Base-by-base conservation (phyloP, 441 rosid species). In the Pelargonium australe region DNA sequence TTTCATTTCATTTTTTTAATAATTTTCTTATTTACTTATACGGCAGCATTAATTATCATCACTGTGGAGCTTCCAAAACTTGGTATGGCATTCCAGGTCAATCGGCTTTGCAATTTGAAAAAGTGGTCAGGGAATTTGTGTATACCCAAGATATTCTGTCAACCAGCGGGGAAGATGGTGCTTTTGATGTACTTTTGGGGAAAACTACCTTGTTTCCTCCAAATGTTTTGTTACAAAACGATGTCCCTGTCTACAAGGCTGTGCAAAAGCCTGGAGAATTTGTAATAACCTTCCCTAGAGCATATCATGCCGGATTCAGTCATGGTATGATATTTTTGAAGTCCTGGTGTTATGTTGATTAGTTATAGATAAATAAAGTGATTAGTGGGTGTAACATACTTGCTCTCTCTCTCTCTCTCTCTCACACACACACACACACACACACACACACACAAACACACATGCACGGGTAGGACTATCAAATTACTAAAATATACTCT, bases 81-180 rank as follows among this genome's bases (percentile, higher is more conserved):
- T 96, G 99, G 99, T 96, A 96, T 72, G 99, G 97, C 68, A 70
- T 93, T 80, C 99, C 99, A 2, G 98, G 98, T 73, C 89, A 86
- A 71, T 90, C 98, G 72, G 98, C 99, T 72, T 80, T 85, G 73
- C 80, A 82, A 51, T 96, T 96, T 84, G 99, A 96, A 81, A 89
- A 87, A 83, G 97, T 93, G 74, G 98, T 86, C 53, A 81, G 79
- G 75, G 89, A 92, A 75, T 85, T 86, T 68, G 99, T 96, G 14
- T 96, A 96, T 79, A 82, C 76, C 40, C 83, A 65, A 65, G 96
- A 91, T 75, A 91, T 96, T 78, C 80, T 86, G 10, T 86, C 96
- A 64, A 77, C 82, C 62, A 86, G 82, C 67, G 98, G 93, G 10
- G 98, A 91, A 79, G 97, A 96, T 81, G 99, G 96, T 76, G 97